A percentile compares a stretch with the other conserved stretches of the same genome.
These are phyloP conservation scores for Diplodia mutila DNA, from an alignment of 2,329 filamentous ascomycete genomes.

Conservation along the genomic window DNA sequence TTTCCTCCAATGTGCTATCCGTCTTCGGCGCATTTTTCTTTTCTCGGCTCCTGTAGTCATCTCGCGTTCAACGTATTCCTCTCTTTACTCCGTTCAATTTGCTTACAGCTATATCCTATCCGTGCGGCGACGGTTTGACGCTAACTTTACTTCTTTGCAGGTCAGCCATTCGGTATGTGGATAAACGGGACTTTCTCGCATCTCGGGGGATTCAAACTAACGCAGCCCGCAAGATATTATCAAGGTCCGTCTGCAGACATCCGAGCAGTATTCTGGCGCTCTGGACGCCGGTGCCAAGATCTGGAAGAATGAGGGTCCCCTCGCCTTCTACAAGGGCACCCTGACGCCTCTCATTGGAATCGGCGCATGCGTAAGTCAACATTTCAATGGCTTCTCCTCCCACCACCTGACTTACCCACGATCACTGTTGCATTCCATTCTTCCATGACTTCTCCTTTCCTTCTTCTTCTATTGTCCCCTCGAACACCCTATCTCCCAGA, in stretches of 20 bases:
- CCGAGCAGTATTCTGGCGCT: conserved; percentile 77
- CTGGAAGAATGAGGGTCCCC: conserved; percentile 81
- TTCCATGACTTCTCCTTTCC: too few species aligned
- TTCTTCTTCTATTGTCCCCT: too few species aligned
- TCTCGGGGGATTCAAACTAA: conserved; percentile 29
- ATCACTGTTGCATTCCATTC: too few species aligned
- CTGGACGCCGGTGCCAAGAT: conserved; percentile 81
- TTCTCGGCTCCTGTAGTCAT: background rate
- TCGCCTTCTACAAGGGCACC: conserved; percentile 98
- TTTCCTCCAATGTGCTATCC: background rate
- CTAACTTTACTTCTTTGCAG: conserved; percentile 40
- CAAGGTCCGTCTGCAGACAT: conserved; percentile 95
- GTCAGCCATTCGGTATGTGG: conserved; percentile 66
- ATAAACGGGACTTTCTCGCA: background rate
- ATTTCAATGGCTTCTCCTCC: background rate
- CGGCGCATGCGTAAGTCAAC: conserved; percentile 76
- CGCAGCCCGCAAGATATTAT: conserved; percentile 71
- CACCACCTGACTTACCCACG: too few species aligned
- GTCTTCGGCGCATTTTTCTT: background rate
- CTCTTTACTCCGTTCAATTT: background rate
- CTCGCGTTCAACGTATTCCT: background rate
- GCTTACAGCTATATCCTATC: background rate
- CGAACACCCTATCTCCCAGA: too few species aligned
- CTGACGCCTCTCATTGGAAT: conserved; percentile 94
- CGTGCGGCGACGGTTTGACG: background rate